Evolutionary conservation across 345 rosid genomes (phyloP), one percentile per base, ranked within the genome.

Genomic region (Eutrema yunnanense): DNA sequence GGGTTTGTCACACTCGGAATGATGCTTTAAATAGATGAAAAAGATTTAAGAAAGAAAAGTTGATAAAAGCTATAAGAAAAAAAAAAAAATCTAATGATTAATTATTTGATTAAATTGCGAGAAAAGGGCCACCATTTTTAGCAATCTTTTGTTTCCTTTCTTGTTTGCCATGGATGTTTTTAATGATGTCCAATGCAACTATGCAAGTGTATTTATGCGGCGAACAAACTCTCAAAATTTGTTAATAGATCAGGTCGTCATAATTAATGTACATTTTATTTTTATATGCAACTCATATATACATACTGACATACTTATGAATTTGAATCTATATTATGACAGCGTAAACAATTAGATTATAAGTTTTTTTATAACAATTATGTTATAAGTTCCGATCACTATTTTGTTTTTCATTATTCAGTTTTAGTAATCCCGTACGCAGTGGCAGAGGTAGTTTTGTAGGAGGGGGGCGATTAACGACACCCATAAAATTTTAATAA

Each of bases 141-240:
- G 62, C 74, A 52, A 26, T 52, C 29, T 60, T 68, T 75, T 43
- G 36, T 32, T 65, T 40, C 49, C 10, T 44, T 60, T 61, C 69
- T 67, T 61, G 64, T 50, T 67, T 34, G 73, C 41, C 54, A 74
- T 67, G 32, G 59, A 32, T 65, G 26, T 49, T 51, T 49, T 10
- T 9, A 33, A 19, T 67, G 53, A 58, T 58, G 61, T 37, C 6
- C 65, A 22, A 22, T 22, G 26, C 26, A 27, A 38, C 22, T 19
- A 19, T 61, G 54, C 54, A 67, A 49, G 40, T 74, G 62, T 67
- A 74, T 74, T 46, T 74, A 74, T 60, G 79, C 79, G 79, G 79
- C 73, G 79, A 75, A 44, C 16, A 60, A 66, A 51, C 42, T 14
- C 37, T 36, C 9, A 14, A 52, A 40, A 11, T 40, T 37, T 57